A percentile compares a stretch with the other conserved stretches of the same genome.
phyloP scores from a whole-genome alignment of 257 asterid genomes.

The Solanum chmielewskii region DNA sequence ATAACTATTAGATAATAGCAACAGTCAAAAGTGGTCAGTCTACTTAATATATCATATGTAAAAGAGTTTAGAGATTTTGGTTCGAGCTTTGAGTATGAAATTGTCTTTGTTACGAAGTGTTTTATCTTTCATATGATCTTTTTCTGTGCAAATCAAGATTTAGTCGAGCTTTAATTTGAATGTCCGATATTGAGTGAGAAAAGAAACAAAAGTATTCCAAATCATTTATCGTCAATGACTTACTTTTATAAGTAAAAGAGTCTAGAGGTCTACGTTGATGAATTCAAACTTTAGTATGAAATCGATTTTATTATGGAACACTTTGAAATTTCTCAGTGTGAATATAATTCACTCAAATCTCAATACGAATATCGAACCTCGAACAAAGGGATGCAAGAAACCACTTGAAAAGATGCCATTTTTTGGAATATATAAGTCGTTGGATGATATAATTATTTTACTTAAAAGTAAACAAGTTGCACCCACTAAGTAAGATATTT shows the following conservation, averaged over 20 bases:
- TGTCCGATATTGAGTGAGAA: not conserved
- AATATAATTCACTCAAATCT: not conserved
- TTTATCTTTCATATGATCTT: not conserved
- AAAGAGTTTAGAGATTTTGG: not conserved
- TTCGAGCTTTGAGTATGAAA: not conserved
- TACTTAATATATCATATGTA: not conserved
- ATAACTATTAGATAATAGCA: not conserved
- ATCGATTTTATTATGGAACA: not conserved
- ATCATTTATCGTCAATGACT: not conserved
- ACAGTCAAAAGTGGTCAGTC: not conserved
- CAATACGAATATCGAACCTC: not conserved
- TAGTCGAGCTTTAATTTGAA: fast-evolving
- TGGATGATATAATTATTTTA: not conserved
- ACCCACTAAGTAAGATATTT: not conserved
- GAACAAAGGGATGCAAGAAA: too few species aligned
- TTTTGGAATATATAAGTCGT: not conserved
- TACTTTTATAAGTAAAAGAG: not conserved
- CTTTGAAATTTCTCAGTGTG: fast-evolving
- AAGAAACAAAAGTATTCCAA: not conserved
- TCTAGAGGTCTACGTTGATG: not conserved
- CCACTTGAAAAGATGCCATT: not conserved
- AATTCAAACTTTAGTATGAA: not conserved
- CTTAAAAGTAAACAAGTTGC: not conserved
- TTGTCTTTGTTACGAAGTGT: not conserved
- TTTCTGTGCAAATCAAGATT: not conserved